Evolutionary conservation across 75 land plant species (phyloP), one percentile per base, ranked within the genome.

Genomic region (Chamaecyparis obtusa): DNA sequence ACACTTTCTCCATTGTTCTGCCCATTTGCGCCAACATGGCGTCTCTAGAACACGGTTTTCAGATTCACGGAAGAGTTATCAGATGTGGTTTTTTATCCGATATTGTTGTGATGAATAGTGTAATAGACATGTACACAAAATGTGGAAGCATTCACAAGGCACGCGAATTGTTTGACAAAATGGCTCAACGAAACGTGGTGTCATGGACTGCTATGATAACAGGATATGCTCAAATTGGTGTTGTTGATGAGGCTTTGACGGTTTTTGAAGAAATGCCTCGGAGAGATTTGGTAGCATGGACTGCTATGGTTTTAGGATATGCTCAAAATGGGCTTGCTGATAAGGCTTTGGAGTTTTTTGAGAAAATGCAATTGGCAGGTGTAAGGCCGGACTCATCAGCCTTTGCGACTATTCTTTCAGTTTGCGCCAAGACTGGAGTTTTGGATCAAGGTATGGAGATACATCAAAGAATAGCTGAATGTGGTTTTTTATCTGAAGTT

Each of bases 61-160:
- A 46, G 30, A 51, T 87, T 2, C 87, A 87, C 41, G 48, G 44
- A 11, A 36, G 36, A n/a, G 21, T 44, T 39, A 86, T 36, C 33
- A 84, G 64, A 87, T 57, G 48, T 84, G 91, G 90, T 11, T 43
- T 74, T 82, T 36, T 54, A 41, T 55, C 86, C 37, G 86, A 88
- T 83, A 75, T 88, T 54, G 35, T 60, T 83, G 79, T 90, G 46
- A 74, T 76, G 51, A 90, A 43, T 32, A 43, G 76, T 41, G 27
- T 90, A 33, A 82, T 90, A 72, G 60, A 86, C 84, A 90, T 90
- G 91, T 90, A 89, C 69, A 75, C 74, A 33, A 86, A 87, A 56
- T 89, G 87, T 87, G 91, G 90, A 30, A 30, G 33, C 32, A 21
- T 86, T 27, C 60, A 64, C 15, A 84, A 87, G 49, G 91, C 91